Evolutionary conservation across 805 yeast species (phyloP).

Genomic region (Cyberlindnera mycetangii): DNA sequence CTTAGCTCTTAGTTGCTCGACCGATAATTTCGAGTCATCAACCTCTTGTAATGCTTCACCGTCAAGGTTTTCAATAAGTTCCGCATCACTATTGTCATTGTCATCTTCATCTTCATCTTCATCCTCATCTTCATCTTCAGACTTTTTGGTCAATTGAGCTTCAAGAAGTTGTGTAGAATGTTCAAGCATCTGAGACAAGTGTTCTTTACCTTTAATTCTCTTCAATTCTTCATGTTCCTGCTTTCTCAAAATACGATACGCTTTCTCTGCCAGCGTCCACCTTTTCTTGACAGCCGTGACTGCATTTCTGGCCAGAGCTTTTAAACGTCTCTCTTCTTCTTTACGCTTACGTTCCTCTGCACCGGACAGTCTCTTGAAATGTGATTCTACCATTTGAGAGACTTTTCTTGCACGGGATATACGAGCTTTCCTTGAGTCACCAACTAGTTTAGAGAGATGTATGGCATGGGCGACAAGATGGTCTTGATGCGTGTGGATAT

Average conservation of each 20-base stretch:
- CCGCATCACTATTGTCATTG: conserved; percentile 30
- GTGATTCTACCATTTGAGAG: conserved; percentile 79
- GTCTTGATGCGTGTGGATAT: conserved; percentile 58
- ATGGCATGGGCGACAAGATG: conserved; percentile 75
- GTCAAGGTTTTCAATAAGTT: conserved; percentile 6
- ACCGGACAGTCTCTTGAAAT: conserved; percentile 82
- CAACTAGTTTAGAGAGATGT: conserved; percentile 64
- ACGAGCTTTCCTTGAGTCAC: conserved; percentile 60
- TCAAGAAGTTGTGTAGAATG: conserved; percentile 88
- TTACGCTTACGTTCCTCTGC: conserved; percentile 80
- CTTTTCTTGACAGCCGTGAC: conserved; percentile 83
- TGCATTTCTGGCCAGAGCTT: conserved; percentile 73
- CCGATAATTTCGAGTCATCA: conserved; percentile 29
- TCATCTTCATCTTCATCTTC: conserved; percentile 19
- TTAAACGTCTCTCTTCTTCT: conserved; percentile 69
- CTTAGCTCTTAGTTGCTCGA: conserved; percentile 27
- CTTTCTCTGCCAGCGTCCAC: conserved; percentile 89
- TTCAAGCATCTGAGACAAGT: conserved; percentile 81
- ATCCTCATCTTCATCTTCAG: conserved; percentile 25
- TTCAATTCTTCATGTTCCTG: conserved; percentile 78
- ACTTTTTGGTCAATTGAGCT: conserved; percentile 61
- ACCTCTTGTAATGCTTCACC: conserved; percentile 14
- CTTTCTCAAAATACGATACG: conserved; percentile 66
- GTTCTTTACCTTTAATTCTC: conserved; percentile 79
- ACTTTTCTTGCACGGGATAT: conserved; percentile 67